These are phyloP conservation scores for Jaminaea rosea DNA, from an alignment of 1,284 basidiomycete genomes.

Conservation along the genomic window DNA sequence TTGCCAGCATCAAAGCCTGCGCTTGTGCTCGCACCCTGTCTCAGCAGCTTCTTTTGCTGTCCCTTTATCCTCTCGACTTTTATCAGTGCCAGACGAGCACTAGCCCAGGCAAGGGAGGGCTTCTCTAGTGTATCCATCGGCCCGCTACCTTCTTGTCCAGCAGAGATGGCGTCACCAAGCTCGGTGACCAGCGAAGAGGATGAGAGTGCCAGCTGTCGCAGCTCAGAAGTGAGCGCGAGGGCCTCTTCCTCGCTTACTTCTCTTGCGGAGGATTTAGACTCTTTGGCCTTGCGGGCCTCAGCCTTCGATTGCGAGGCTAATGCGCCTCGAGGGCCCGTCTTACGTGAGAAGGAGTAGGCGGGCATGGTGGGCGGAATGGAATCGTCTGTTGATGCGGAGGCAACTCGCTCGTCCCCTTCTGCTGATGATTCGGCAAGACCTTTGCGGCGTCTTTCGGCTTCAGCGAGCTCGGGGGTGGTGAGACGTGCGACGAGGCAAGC, in stretches of 20 bases:
- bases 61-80: constrained; percentile 34
- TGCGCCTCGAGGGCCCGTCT: neutral
- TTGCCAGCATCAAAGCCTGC: neutral
- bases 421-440: constrained; percentile 35
- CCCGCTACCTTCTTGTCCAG: neutral
- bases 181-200: neutral
- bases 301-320: neutral
- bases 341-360: constrained; percentile 27
- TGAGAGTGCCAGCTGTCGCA: neutral
- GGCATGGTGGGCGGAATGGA: constrained; percentile 21
- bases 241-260: constrained; percentile 5
- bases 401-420: constrained; percentile 9
- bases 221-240: neutral
- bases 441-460: constrained; percentile 52
- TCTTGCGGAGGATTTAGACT: constrained; percentile 10
- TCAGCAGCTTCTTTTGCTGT: constrained; percentile 20
- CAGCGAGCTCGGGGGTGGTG: constrained; percentile 57
- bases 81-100: constrained; percentile 25
- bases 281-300: neutral
- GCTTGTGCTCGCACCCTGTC: neutral
- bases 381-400: constrained; percentile 24
- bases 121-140: constrained; percentile 30
- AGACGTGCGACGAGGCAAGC: constrained; percentile 46
- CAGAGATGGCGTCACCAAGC: neutral
- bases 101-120: constrained; percentile 29